Base-by-base conservation (phyloP, 2,329 filamentous ascomycete genomes). In the Coleophoma cylindrospora region DNA sequence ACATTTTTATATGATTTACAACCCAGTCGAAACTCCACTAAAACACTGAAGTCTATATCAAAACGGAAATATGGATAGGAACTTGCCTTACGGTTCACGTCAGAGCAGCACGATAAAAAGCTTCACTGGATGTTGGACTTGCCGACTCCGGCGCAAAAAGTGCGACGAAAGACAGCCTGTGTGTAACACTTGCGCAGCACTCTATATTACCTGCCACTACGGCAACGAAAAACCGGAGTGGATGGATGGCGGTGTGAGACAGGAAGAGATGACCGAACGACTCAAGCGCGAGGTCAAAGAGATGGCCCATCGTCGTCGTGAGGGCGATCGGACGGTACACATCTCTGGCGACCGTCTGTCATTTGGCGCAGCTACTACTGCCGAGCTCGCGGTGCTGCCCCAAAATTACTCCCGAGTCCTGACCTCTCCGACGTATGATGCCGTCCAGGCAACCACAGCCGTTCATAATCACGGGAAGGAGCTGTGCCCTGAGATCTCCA, bases 141-240 rank as follows among this genome's bases (percentile, higher is more conserved):
- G 81, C 57, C 74, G 79, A 19, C 69, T 83, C 11, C 74, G 81
- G 17, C 77, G 77, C 57, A 84, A 84, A 60, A 83, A 81, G 59
- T 84, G 81, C 61, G 77, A 82, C 54, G 76, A 81, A 59, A 67
- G 58, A 21, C 71, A 69, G 2, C 79, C 80, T 11, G 60, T 72
- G 10, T 84, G 81, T 62, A 66, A 71, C 6, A 66, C 62, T 34
- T 84, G 80, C 64, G 61, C 65, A 13, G 59, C 66, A 3, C 73
- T 84, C 15, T 70, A 76, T 48, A 83, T 84, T 50, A 73, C 71
- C 15, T 84, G 81, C 59, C 63, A 78, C 52, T 81, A 74, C 56
- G 65, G 68, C 52, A 69, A 75, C 2, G 64, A 69, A 40, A 66
- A 64, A 50, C 61, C 65, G 11, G 57, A 54, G 5, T 54, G 55